These are phyloP conservation scores for Xylaria sp. DNA, from an alignment of 2,329 filamentous ascomycete genomes.

Conservation along the genomic window DNA sequence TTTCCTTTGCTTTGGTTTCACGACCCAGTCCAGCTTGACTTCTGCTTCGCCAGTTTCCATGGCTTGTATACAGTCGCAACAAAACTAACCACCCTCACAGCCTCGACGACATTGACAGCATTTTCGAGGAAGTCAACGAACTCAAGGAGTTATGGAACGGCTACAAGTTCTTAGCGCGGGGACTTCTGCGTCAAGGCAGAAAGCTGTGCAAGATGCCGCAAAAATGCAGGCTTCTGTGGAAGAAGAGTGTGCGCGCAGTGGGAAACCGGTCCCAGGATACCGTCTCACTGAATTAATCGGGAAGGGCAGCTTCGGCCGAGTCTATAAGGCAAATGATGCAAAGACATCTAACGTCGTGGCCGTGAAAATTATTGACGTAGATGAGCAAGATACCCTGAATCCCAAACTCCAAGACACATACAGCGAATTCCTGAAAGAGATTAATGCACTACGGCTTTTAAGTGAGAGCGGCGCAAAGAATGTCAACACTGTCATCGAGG, in stretches of 20 bases:
- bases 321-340: conserved; percentile 71
- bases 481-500: conserved; percentile 84
- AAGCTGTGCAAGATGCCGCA: conserved; percentile 74
- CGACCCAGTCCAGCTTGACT: background rate
- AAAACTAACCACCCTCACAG: conserved; percentile 24
- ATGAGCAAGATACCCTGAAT: conserved; percentile 76
- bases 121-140: conserved; percentile 18
- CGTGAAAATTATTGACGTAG: conserved; percentile 86
- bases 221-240: conserved; percentile 74
- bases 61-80: background rate
- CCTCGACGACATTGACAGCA: conserved; percentile 15
- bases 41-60: background rate
- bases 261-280: conserved; percentile 72
- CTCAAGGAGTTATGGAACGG: conserved; percentile 43
- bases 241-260: conserved; percentile 69
- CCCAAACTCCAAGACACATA: conserved; percentile 74
- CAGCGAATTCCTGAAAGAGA: conserved; percentile 75
- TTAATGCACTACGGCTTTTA: conserved; percentile 76
- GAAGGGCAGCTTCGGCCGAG: conserved; percentile 78
- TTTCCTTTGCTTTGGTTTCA: conserved; percentile 1
- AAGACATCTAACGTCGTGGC: conserved; percentile 69
- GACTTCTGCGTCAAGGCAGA: conserved; percentile 52
- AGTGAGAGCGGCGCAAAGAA: conserved; percentile 80
- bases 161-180: conserved; percentile 45
- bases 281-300: conserved; percentile 78